These are phyloP conservation scores for Sedum album DNA, from an alignment of 164 flowering plant genomes.

Conservation along the genomic window DNA sequence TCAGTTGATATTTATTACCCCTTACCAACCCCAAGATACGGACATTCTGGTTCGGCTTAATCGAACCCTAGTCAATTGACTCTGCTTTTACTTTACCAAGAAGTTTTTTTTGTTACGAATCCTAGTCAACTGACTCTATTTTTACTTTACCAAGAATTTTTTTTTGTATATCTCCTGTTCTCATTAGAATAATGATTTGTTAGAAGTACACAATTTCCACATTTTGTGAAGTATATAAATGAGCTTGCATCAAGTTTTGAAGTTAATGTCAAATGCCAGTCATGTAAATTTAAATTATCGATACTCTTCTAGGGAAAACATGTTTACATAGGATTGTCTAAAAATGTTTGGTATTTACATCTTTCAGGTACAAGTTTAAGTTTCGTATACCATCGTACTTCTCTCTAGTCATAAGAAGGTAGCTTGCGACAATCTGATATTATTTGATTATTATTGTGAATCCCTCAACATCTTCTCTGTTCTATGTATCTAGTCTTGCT, in stretches of 20 bases:
- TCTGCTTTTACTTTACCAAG: too few relatives aligned
- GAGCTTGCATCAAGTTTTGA: neutral
- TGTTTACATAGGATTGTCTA: neutral
- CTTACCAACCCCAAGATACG: too few relatives aligned
- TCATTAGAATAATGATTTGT: too few relatives aligned
- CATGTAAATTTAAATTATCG: neutral
- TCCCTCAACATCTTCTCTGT: conserved; percentile 6
- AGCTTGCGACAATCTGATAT: conserved; percentile 9
- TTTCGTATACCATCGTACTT: conserved; percentile 92
- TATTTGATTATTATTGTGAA: neutral
- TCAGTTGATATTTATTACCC: too few relatives aligned
- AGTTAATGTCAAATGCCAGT: neutral
- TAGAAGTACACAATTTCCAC: too few relatives aligned
- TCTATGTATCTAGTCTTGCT: conserved; percentile 59
- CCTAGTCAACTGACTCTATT: too few relatives aligned
- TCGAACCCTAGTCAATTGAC: too few relatives aligned
- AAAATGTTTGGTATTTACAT: conserved; percentile 5
- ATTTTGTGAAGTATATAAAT: neutral
- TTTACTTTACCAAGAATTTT: too few relatives aligned
- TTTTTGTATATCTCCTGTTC: too few relatives aligned
- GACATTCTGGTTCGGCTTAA: too few relatives aligned
- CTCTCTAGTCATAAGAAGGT: conserved; percentile 95
- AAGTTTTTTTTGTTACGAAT: too few relatives aligned
- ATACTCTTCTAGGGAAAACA: neutral
- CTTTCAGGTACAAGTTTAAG: conserved; percentile 89